Evolutionary conservation across 345 rosid genomes (phyloP), one percentile per base, ranked within the genome.

Genomic region (Kernera saxatilis): DNA sequence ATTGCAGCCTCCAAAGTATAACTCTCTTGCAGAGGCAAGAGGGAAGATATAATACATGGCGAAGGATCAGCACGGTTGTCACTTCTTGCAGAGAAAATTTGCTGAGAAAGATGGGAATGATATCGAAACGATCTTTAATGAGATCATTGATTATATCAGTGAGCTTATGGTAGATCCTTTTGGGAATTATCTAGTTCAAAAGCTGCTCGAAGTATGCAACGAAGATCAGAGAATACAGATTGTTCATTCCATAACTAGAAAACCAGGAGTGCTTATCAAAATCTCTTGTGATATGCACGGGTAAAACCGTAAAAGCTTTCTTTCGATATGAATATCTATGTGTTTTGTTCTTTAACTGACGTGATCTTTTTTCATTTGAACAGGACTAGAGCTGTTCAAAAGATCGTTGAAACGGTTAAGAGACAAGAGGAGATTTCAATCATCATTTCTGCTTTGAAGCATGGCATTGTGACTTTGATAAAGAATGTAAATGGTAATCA

Each of bases 341-440:
- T 64, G 41, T 35, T 69, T 1, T 23, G 26, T 13, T 32, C 19
- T 32, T 14, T 37, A 63, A 17, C 22, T 54, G 46, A 75, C 27
- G 7, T 75, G 40, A 19, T 17, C 18, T 66, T 27, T 45, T 14
- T 6, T 4, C 39, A 7, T 26, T 54, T 3, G 48, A 58, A 23
- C 77, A 91, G 96, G 80, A 88, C 97, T 55, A 87, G 93, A 48
- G 95, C 88, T 35, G 85, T 91, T 74, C 96, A 91, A 73, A 91
- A 88, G 81, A 84, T 88, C 26, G 80, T 91, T 17, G 90, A 91
- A 79, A 85, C 83, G n/a, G 82, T 84, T 13, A 83, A 69, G 69
- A 62, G 74, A 49, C 81, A 83, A 11, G 88, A 88, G 79, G 91
- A 88, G 76, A 69, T 80, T 27, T 74, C 85, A 60, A 58, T 80